Conservation (phyloP, 768 basidiomycete genomes). For the Termitomyces sp. region DNA sequence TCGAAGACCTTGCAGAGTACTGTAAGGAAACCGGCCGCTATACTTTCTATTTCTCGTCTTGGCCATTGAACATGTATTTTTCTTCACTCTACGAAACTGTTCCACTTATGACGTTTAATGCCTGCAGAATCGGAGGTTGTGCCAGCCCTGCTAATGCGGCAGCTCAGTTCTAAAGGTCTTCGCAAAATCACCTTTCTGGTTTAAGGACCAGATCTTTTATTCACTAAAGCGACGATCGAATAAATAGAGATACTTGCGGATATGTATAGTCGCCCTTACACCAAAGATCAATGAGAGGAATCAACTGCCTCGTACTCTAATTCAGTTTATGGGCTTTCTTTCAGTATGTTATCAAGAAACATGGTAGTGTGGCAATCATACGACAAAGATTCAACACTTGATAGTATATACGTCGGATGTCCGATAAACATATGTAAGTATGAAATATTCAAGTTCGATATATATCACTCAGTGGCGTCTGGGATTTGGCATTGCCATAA, state of each 20-base stretch:
- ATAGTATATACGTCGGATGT: too few relatives aligned
- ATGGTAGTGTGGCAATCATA: too few relatives aligned
- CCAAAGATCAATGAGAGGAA: too few relatives aligned
- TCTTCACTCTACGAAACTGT: neutral
- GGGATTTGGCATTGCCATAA: too few relatives aligned
- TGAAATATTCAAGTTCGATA: too few relatives aligned
- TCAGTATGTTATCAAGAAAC: too few relatives aligned
- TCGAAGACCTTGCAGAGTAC: conserved; percentile 53
- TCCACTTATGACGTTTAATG: neutral
- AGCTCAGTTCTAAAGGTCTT: neutral
- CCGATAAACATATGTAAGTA: too few relatives aligned
- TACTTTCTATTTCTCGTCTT: conserved; percentile 71
- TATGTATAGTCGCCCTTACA: neutral
- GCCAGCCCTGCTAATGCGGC: conserved; percentile 14
- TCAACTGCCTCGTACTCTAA: neutral
- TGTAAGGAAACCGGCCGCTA: conserved; percentile 56
- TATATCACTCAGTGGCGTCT: too few relatives aligned
- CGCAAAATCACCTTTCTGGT: neutral
- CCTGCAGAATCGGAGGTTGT: conserved; percentile 12
- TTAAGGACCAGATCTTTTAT: neutral
- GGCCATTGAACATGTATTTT: conserved; percentile 65
- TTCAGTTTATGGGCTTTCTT: too few relatives aligned
- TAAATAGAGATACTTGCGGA: neutral
- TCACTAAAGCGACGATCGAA: neutral
- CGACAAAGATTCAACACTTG: too few relatives aligned